These are phyloP conservation scores for Ordospora pajunii DNA, from an alignment of 371 early-diverging fungal genomes.

Conservation along the genomic window DNA sequence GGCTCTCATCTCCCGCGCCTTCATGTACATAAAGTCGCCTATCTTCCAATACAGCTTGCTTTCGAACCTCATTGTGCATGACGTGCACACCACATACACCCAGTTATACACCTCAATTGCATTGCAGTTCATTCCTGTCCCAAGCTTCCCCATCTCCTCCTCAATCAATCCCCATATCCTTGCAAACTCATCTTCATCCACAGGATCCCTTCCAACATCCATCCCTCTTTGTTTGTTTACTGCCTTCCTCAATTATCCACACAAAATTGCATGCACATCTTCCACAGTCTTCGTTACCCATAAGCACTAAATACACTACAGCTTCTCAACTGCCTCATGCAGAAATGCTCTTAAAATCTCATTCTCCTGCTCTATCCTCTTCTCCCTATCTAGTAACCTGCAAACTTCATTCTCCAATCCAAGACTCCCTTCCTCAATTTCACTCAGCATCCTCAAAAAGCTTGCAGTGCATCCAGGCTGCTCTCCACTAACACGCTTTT, in stretches of 20 bases:
- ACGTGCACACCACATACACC: conserved; percentile 41
- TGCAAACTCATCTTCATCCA: conserved; percentile 20
- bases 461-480: neutral
- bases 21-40: conserved; percentile 47
- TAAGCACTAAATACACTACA: neutral
- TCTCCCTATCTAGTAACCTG: neutral
- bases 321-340: neutral
- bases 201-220: conserved; percentile 34
- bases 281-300: neutral
- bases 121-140: neutral
- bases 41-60: conserved; percentile 49
- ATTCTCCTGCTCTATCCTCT: neutral
- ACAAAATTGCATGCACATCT: neutral
- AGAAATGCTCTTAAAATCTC: neutral
- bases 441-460: neutral
- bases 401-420: neutral
- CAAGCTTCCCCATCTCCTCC: conserved; percentile 20
- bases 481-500: neutral
- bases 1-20: neutral
- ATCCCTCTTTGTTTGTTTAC: conserved; percentile 30
- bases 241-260: neutral
- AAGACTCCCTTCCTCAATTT: neutral
- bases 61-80: neutral
- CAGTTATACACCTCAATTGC: conserved; percentile 33
- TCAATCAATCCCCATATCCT: conserved; percentile 29